Base-by-base conservation (phyloP, 352 stramenopile species). In the Globisporangium apiculatum region DNA sequence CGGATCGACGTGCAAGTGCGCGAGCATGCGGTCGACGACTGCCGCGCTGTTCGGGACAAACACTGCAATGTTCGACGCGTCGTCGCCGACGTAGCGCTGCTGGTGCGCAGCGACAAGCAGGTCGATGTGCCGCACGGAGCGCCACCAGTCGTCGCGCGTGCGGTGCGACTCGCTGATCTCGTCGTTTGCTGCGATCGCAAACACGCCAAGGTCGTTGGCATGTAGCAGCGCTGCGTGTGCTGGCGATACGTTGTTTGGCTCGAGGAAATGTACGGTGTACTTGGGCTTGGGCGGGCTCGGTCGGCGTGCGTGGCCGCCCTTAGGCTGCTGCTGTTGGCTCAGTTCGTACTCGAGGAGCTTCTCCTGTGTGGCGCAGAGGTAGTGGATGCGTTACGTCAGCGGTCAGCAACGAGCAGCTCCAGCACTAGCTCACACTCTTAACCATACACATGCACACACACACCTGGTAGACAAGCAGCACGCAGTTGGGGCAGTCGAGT, bases 391-490 rank as follows among this genome's bases (percentile, higher is more conserved):
- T 31, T 31, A 31, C 3, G 24, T 31, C 24, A 31, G 24, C 24
- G 24, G 24, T 31, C 24, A 31, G 24, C 24, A 31, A 31, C 24
- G 24, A 31, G 24, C 24, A 31, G 24, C 24, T 31, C 24, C 24
- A 31, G 24, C 24, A 31, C 24, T 31, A 31, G 24, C 24, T 31
- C 24, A 31, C 24, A 31, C 24, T 31, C 24, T 31, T 31, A 31
- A 31, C 24, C 24, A 31, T 31, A 31, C 2, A 31, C 24, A 31
- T 14, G 7, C 5, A 35, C 24, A 37, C 57, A 18, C 35, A 8
- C 57, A 91, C 83, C 71, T 94, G 79, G 54, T 94, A 94, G 53
- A 90, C 74, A 14, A 94, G 63, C 17, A 91, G 67, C n/a, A 94
- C 83, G 62, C 85, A 94, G 62, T 93, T 94, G 41, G 85, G 85